These are phyloP conservation scores for Helotiales sp. DNA, from an alignment of 2,329 filamentous ascomycete genomes.

Conservation along the genomic window DNA sequence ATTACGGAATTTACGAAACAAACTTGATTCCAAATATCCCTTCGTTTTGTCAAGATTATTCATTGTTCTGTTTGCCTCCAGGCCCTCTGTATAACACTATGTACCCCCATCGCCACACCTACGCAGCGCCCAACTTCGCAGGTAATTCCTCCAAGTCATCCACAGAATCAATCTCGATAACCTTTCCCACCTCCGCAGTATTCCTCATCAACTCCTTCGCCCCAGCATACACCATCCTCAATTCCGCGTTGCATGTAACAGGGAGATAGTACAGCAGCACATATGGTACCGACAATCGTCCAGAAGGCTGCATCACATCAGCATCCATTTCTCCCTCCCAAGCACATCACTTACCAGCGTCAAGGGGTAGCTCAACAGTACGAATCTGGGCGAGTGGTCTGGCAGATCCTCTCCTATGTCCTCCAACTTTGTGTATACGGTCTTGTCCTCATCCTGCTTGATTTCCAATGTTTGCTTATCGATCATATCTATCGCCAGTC, in stretches of 20 bases:
- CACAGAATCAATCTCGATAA: conserved; percentile 81
- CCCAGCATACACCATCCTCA: conserved; percentile 92
- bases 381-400: conserved; percentile 87
- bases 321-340: not conserved
- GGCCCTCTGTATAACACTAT: not conserved
- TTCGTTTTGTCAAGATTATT: not conserved
- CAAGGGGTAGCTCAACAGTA: conserved; percentile 88
- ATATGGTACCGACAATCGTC: conserved; percentile 87
- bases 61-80: not conserved
- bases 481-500: conserved; percentile 72
- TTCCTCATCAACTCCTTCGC: conserved; percentile 96
- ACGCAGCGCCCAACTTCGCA: conserved; percentile 55
- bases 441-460: conserved; percentile 76
- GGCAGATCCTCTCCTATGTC: conserved; percentile 88
- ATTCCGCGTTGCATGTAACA: conserved; percentile 83
- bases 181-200: conserved; percentile 84
- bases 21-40: not conserved
- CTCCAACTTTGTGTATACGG: conserved; percentile 78
- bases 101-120: not conserved
- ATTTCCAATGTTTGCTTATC: conserved; percentile 91
- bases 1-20: not conserved
- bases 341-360: conserved; percentile 68
- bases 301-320: conserved; percentile 61
- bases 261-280: conserved; percentile 95
- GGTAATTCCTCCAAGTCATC: conserved; percentile 88